phyloP scores from a whole-genome alignment of 495 filamentous ascomycete species.

The Thermochaetoides thermophila region DNA sequence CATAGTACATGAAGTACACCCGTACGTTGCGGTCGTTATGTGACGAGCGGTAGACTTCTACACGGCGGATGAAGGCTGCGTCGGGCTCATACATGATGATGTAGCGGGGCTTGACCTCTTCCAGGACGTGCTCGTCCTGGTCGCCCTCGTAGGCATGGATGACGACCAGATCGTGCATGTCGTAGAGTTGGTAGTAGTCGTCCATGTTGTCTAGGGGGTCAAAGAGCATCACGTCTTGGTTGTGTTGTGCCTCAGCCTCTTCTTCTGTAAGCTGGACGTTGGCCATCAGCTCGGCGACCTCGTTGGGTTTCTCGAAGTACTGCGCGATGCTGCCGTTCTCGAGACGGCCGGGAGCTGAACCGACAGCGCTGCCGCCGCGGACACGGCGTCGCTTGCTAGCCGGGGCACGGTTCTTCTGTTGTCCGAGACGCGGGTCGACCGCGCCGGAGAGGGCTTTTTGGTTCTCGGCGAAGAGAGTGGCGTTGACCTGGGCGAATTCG shows the following conservation, averaged over 20 bases:
- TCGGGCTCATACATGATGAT: slow-evolving; percentile 99
- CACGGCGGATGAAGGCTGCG: slow-evolving; percentile 81
- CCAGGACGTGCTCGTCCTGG: slow-evolving; percentile 87
- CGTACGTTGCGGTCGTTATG: slow-evolving; percentile 77
- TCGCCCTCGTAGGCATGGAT: slow-evolving; percentile 86
- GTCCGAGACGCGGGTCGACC: slow-evolving; percentile 31
- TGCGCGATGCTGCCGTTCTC: slow-evolving; percentile 35
- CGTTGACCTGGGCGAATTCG: slow-evolving; percentile 72
- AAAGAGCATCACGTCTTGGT: slow-evolving; percentile 55
- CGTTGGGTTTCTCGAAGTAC: slow-evolving; percentile 34
- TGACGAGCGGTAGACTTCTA: slow-evolving; percentile 91
- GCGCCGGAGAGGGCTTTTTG: slow-evolving; percentile 61
- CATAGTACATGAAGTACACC: slow-evolving; percentile 94
- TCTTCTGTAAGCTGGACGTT: slow-evolving; percentile 68
- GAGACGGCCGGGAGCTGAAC: slow-evolving; percentile 30
- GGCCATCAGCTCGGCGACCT: slow-evolving; percentile 43
- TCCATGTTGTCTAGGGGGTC: slow-evolving; percentile 82
- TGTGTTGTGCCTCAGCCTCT: slow-evolving; percentile 59
- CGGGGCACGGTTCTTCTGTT: slow-evolving; percentile 38
- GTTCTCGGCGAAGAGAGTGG: slow-evolving; percentile 56
- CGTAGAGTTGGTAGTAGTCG: slow-evolving; percentile 84
- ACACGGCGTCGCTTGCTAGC: slow-evolving; percentile 79
- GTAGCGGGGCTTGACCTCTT: slow-evolving; percentile 83
- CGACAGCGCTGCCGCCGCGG: slow-evolving; percentile 59
- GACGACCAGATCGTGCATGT: slow-evolving; percentile 78